phyloP scores from a whole-genome alignment of 2,329 filamentous ascomycete species.

The Beauveria rudraprayagi region DNA sequence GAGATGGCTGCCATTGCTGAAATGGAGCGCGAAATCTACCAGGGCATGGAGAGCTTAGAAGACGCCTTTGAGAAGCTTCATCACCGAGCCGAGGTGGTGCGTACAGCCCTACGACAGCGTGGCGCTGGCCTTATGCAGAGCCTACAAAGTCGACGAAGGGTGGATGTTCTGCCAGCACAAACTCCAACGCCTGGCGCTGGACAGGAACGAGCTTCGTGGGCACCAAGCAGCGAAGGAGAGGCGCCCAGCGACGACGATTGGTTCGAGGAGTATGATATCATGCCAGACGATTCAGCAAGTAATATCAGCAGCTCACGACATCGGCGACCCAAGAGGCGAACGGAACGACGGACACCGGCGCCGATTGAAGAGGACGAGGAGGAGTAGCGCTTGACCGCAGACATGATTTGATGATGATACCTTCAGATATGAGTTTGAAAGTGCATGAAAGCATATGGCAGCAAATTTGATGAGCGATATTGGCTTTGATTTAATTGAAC shows the following conservation, averaged over 20 bases:
- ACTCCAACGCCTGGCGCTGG: slow-evolving; percentile 37
- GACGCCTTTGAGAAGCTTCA: slow-evolving; percentile 93
- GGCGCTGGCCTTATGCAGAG: slow-evolving; percentile 65
- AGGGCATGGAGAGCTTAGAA: slow-evolving; percentile 88
- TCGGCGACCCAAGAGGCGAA: slow-evolving; percentile 57
- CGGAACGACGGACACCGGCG: slow-evolving; percentile 63
- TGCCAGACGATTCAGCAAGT: slow-evolving; percentile 72
- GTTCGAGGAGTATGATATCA: slow-evolving; percentile 53
- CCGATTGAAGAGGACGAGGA: slow-evolving; percentile 66
- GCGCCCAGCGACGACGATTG: slow-evolving; percentile 50
- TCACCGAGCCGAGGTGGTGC: slow-evolving; percentile 70
- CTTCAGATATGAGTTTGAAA: slow-evolving; percentile 2
- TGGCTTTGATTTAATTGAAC: not conserved
- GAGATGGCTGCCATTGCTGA: slow-evolving; percentile 86
- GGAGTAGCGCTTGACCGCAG: slow-evolving; percentile 33
- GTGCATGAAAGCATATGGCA: not conserved
- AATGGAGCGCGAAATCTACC: slow-evolving; percentile 86
- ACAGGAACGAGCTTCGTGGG: slow-evolving; percentile 35
- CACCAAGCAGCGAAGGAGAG: slow-evolving; percentile 33
- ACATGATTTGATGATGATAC: slow-evolving; percentile 2
- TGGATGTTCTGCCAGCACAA: slow-evolving; percentile 43
- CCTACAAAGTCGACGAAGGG: slow-evolving; percentile 51
- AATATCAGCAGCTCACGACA: slow-evolving; percentile 68
- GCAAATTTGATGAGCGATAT: not conserved
- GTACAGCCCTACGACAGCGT: slow-evolving; percentile 71